Evolutionary conservation across 1,284 basidiomycete species (phyloP), one percentile per base, ranked within the genome.

Genomic region (Cryptococcus deneoformans): DNA sequence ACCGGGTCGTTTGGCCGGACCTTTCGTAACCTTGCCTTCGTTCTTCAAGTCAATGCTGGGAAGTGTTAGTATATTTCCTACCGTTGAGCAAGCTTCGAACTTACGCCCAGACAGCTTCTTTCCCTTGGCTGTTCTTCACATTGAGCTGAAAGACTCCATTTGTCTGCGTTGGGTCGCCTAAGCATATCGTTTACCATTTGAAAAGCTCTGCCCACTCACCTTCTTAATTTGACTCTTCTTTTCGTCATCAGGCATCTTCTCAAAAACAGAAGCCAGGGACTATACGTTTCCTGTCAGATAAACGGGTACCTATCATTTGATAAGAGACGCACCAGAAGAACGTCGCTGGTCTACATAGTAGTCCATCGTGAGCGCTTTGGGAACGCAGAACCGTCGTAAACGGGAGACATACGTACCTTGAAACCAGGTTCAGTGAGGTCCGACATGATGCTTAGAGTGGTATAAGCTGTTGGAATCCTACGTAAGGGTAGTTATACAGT

Each of bases 11-110:
- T 87, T 85, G 3, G 88, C 87, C 20, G 81, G 79, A 43, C 92
- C 92, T 78, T 89, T 87, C 79, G 87, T 87, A 35, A 95, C 85
- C 40, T 83, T 82, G 35, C 89, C 90, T 39, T 85, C 83, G 80
- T 92, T 89, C 85, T 99, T 99, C 73, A 97, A 76, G 82, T 98
- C 95, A 67, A 98, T 92, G n/a, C 92, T 93, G 14, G 6, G 46
- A 5, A 34, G 35, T 24, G 42, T 51, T 45, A 44, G 38, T 37
- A 43, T 29, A 29, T 2, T 29, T 29, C 29, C 29, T 29, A 29
- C 29, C 29, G 5, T 35, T 37, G 20, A 14, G 12, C 8, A 34
- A 24, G 46, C 16, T 47, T 6, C 14, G 12, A 4, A 66, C 71
- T 54, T 47, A 73, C 72, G 72, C 68, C 90, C 90, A 94, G 48